Percentiles rank a stretch among this genome's conserved stretches.
Conservation (phyloP, 352 stramenopile genomes). For the Globisporangium recalcitrans region DNA sequence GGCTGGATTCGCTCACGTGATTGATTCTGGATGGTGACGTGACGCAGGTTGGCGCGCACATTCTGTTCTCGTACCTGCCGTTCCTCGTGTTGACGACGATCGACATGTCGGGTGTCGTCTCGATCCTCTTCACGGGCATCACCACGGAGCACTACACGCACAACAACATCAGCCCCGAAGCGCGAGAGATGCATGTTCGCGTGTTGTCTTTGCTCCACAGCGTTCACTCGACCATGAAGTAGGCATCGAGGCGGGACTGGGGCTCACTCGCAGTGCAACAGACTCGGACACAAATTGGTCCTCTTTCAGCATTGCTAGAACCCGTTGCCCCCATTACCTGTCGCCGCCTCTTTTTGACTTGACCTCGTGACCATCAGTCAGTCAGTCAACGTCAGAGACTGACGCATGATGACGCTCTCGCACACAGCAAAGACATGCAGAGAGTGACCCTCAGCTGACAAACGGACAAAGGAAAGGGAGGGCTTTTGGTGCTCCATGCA, state of each 20-base stretch:
- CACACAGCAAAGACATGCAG: not conserved
- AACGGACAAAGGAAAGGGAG: not conserved
- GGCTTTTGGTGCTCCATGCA: no score
- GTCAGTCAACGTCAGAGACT: not conserved
- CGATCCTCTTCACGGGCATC: conserved; percentile 91
- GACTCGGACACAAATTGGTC: no score
- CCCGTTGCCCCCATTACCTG: no score
- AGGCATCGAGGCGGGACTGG: no score
- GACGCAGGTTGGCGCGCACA: conserved; percentile 44
- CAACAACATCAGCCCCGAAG: conserved; percentile 78
- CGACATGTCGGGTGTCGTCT: conserved; percentile 90
- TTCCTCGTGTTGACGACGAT: conserved; percentile 71
- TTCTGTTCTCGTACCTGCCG: conserved; percentile 84
- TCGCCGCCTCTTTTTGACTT: no score
- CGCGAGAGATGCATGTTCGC: conserved; percentile 70
- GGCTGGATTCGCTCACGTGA: not conserved
- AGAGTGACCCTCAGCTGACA: not conserved
- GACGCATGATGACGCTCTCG: not conserved
- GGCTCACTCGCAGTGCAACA: no score
- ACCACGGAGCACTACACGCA: conserved; percentile 87
- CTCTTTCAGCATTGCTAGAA: no score
- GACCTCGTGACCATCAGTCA: no score
- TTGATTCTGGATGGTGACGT: not conserved
- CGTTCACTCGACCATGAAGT: no score
- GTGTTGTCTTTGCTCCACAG: not conserved